phyloP scores from a whole-genome alignment of 2,329 filamentous ascomycete species.

The Albophoma yamanashiensis region DNA sequence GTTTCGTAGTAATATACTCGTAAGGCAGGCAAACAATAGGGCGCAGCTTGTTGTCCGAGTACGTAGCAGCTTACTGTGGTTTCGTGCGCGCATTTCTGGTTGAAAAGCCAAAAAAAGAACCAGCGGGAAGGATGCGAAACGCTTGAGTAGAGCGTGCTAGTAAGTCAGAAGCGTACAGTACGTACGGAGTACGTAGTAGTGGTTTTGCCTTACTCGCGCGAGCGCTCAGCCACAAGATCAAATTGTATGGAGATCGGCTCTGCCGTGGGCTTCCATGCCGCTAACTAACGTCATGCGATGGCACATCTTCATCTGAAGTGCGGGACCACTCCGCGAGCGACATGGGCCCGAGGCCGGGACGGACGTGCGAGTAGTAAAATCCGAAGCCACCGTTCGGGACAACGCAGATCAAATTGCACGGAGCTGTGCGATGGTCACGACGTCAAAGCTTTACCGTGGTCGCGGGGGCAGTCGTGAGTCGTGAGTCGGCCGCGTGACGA shows the following conservation, averaged over 20 bases:
- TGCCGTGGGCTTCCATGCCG: background rate
- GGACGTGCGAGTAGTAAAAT: too few species aligned
- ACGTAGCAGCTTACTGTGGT: too few species aligned
- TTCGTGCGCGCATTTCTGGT: background rate
- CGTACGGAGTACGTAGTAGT: too few species aligned
- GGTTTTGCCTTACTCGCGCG: background rate
- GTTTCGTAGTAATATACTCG: too few species aligned
- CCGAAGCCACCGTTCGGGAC: background rate
- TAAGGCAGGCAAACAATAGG: background rate
- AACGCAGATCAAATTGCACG: background rate
- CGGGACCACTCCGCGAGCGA: background rate
- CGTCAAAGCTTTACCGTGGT: background rate
- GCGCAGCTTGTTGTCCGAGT: background rate
- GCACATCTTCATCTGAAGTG: background rate
- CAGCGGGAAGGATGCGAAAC: background rate
- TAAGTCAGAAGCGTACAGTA: background rate
- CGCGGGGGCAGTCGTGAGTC: background rate
- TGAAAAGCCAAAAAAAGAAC: background rate
- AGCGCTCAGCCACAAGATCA: background rate
- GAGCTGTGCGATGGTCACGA: background rate
- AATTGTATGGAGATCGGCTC: background rate
- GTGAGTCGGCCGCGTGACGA: background rate
- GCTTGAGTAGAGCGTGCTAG: background rate
- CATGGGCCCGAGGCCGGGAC: background rate
- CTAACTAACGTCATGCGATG: background rate